Conservation (phyloP, 345 rosid genomes). For the Mangifera indica region DNA sequence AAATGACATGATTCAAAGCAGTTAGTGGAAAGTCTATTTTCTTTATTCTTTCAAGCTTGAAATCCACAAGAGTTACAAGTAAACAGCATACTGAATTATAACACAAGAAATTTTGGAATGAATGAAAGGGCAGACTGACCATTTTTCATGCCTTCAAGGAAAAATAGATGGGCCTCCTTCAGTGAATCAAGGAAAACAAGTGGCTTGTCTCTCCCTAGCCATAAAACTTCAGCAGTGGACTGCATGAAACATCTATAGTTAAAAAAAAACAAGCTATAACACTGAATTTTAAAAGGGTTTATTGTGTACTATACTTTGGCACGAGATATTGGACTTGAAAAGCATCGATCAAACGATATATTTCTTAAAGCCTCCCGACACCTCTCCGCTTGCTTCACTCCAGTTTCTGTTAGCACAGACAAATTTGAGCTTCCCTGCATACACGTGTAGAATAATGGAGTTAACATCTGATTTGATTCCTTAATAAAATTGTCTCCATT, state of each 20-base stretch:
- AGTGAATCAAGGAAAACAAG: conserved; percentile 59
- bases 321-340: conserved; percentile 64
- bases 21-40: background rate
- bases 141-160: conserved; percentile 74
- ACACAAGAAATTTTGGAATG: background rate
- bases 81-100: background rate
- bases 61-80: background rate
- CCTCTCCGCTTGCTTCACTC: conserved; percentile 58
- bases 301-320: conserved; percentile 46
- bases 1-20: conserved; percentile 2
- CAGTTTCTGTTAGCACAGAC: conserved; percentile 57
- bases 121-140: conserved; percentile 38
- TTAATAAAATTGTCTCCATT: background rate
- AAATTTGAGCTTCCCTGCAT: conserved; percentile 62
- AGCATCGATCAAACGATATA: conserved; percentile 48
- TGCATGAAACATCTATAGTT: conserved; percentile 27
- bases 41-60: background rate
- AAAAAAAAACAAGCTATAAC: background rate
- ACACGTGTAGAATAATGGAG: conserved; percentile 1
- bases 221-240: conserved; percentile 59
- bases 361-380: conserved; percentile 48
- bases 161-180: conserved; percentile 60
- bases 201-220: conserved; percentile 58
- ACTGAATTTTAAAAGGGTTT: background rate
- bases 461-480: background rate